Conservation (phyloP, 805 yeast species). For the Cyberlindnera japonica region DNA sequence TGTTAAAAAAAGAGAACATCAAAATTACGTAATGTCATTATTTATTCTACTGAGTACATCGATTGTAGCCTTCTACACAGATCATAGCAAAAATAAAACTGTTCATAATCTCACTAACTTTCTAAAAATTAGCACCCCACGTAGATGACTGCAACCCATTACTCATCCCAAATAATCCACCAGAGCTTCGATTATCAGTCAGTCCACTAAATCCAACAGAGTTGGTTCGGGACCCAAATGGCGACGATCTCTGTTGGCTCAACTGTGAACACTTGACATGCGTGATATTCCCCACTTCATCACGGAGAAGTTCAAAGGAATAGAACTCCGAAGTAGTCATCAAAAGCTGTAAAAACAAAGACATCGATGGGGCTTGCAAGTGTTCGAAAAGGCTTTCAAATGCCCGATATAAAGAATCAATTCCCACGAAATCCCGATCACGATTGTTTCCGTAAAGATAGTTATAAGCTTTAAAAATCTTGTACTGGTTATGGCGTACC, state of each 20-base stretch:
- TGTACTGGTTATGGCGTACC: conserved; percentile 6
- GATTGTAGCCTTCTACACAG: too few species aligned
- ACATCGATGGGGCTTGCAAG: conserved; percentile 3
- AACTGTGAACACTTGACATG: conserved; percentile 14
- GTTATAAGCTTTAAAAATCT: conserved; percentile 11
- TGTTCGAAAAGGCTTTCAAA: conserved; percentile 3
- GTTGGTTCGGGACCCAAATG: conserved; percentile 4
- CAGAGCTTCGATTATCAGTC: neutral
- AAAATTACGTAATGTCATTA: too few species aligned
- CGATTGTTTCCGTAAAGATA: conserved; percentile 3
- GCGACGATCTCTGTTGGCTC: neutral
- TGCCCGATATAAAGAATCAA: conserved; percentile 7
- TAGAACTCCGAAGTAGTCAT: conserved; percentile 14
- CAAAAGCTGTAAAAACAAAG: conserved; percentile 14
- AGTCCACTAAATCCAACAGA: neutral
- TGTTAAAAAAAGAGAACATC: too few species aligned
- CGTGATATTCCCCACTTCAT: conserved; percentile 13
- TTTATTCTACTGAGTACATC: too few species aligned
- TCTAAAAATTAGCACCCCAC: too few species aligned
- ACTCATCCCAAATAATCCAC: neutral
- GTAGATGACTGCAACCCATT: too few species aligned
- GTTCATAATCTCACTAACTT: too few species aligned
- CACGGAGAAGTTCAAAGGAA: conserved; percentile 12
- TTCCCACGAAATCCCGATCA: conserved; percentile 2
- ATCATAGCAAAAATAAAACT: too few species aligned